Evolutionary conservation across 75 land plant genomes (phyloP).

Genomic region (Adiantum capillusveneris): DNA sequence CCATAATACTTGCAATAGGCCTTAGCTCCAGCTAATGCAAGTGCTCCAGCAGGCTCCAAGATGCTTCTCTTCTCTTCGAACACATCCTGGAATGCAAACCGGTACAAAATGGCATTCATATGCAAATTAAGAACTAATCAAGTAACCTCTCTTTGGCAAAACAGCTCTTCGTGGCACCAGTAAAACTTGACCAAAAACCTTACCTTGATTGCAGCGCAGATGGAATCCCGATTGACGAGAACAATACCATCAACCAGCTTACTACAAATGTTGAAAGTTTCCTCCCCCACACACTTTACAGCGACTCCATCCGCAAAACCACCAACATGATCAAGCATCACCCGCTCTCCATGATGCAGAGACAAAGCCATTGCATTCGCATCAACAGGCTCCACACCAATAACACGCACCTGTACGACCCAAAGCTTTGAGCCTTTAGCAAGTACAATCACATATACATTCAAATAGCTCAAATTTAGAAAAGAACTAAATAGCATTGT

Average conservation of each 20-base stretch:
- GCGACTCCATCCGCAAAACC: slow-evolving; percentile 93
- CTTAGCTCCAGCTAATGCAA: slow-evolving; percentile 48
- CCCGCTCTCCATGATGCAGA: slow-evolving; percentile 62
- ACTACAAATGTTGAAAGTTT: slow-evolving; percentile 62
- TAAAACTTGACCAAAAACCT: neutral
- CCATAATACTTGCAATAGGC: slow-evolving; percentile 53
- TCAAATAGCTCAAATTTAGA: too few relatives aligned
- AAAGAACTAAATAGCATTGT: too few relatives aligned
- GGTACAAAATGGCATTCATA: neutral
- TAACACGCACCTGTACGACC: slow-evolving; percentile 52
- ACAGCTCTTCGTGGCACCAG: neutral
- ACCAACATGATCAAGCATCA: slow-evolving; percentile 63
- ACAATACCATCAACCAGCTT: slow-evolving; percentile 78
- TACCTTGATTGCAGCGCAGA: slow-evolving; percentile 58
- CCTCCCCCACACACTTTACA: slow-evolving; percentile 77
- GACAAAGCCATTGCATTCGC: slow-evolving; percentile 94
- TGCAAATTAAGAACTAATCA: too few relatives aligned
- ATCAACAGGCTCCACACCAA: slow-evolving; percentile 88
- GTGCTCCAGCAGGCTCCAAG: slow-evolving; percentile 52
- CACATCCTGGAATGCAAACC: slow-evolving; percentile 31
- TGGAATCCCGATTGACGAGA: slow-evolving; percentile 63
- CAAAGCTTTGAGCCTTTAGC: neutral
- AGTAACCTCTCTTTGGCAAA: too few relatives aligned
- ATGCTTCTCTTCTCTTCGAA: slow-evolving; percentile 55
- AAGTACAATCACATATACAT: too few relatives aligned